phyloP scores from a whole-genome alignment of 257 asterid species.

The Oldenlandia corymbosa region DNA sequence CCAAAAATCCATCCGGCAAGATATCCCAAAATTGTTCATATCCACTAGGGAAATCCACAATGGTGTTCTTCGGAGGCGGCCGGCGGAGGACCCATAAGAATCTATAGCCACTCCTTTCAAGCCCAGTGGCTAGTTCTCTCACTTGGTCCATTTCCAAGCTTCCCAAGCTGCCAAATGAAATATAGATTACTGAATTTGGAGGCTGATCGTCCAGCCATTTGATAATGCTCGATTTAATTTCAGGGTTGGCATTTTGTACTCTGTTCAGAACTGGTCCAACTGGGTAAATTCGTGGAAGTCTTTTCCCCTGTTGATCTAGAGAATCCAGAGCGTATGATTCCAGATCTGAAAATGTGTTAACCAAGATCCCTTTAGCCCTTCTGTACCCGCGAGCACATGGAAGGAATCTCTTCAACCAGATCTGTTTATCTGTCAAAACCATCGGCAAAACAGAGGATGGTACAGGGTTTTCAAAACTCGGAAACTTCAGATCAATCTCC shows the following conservation, averaged over 20 bases:
- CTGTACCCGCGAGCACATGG: not conserved
- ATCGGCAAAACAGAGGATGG: conserved; percentile 25
- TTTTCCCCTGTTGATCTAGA: not conserved
- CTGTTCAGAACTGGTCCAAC: conserved; percentile 11
- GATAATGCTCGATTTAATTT: not conserved
- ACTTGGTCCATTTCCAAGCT: conserved; percentile 31
- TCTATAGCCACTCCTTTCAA: conserved; percentile 36
- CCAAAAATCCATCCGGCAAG: conserved; percentile 37
- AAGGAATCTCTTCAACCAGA: conserved; percentile 1
- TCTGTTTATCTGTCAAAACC: not conserved
- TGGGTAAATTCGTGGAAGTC: conserved; percentile 12
- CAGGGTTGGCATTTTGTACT: not conserved
- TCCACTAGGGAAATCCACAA: conserved; percentile 35
- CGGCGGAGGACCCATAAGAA: conserved; percentile 45
- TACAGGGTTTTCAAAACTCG: conserved; percentile 16
- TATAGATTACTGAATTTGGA: conserved; percentile 33
- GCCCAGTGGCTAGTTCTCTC: conserved; percentile 33
- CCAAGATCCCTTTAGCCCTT: conserved; percentile 16
- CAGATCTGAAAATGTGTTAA: conserved; percentile 19
- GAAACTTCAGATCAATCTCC: conserved; percentile 9
- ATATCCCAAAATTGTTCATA: conserved; percentile 12
- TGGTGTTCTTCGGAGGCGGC: not conserved
- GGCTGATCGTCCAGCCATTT: conserved; percentile 42
- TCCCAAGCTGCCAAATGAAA: conserved; percentile 58
- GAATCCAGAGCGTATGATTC: conserved; percentile 16